Percentiles rank a stretch among this genome's conserved stretches.
Evolutionary conservation across 2,329 filamentous ascomycete species (phyloP).

Genomic region (Pseudogymnoascus sp.): DNA sequence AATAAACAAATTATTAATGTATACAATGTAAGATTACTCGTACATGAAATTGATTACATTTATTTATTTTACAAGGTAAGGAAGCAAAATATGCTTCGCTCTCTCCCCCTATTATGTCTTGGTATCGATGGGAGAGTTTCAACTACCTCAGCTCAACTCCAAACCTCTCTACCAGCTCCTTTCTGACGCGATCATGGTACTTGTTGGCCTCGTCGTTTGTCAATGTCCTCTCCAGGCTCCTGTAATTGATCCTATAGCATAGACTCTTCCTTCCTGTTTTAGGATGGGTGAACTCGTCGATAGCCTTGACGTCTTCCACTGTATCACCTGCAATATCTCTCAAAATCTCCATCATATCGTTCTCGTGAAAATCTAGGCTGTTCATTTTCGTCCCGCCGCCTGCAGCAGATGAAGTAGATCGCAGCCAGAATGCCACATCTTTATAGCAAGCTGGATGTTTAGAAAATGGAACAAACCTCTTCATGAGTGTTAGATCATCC

Average conservation of each 20-base stretch:
- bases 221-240: conserved; percentile 83
- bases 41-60: conserved; percentile 1
- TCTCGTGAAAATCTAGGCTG: conserved; percentile 67
- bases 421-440: conserved; percentile 91
- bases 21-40: not conserved
- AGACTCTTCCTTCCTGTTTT: conserved; percentile 75
- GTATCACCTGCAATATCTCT: conserved; percentile 72
- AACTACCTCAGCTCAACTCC: conserved; percentile 68
- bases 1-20: not conserved
- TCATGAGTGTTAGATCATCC: conserved; percentile 40
- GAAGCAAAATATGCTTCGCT: not conserved
- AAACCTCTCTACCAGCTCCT: conserved; percentile 58
- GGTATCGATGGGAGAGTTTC: not conserved
- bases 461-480: conserved; percentile 76
- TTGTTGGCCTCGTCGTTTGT: conserved; percentile 73
- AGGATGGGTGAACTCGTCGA: conserved; percentile 84
- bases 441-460: conserved; percentile 84
- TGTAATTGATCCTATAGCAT: conserved; percentile 90
- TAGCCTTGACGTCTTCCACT: conserved; percentile 78
- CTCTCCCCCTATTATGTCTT: not conserved
- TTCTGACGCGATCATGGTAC: conserved; percentile 61
- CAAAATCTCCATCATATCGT: conserved; percentile 95
- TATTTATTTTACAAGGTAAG: not conserved
- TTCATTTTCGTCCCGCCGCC: conserved; percentile 38
- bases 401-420: conserved; percentile 36